These are phyloP conservation scores for Phalaenopsis aphrodite DNA, from an alignment of 106 monocot genomes.

Conservation along the genomic window DNA sequence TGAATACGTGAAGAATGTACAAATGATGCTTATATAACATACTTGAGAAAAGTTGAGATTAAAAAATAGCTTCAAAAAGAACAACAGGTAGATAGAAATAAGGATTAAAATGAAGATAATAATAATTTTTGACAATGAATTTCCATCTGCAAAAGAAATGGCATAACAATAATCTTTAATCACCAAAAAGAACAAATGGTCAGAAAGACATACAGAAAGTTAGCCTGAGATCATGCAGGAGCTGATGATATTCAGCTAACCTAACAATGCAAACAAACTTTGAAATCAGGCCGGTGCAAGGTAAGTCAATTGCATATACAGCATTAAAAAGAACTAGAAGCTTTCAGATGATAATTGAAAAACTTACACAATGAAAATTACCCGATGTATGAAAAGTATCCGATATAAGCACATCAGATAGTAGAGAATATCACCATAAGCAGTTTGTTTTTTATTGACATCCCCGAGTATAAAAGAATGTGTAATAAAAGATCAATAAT, in stretches of 20 bases:
- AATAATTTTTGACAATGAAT: not conserved
- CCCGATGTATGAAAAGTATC: not conserved
- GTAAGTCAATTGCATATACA: not conserved
- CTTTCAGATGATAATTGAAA: not conserved
- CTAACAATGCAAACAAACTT: no score
- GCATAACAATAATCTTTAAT: not conserved
- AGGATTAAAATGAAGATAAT: not conserved
- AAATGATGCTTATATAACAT: not conserved
- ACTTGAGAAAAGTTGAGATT: not conserved
- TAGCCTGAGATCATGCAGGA: not conserved
- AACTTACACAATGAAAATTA: not conserved
- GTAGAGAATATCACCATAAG: not conserved
- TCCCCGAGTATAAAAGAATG: not conserved
- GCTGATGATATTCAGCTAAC: no score
- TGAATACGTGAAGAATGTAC: not conserved
- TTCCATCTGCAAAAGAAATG: not conserved
- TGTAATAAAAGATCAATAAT: not conserved
- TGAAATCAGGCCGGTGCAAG: not conserved
- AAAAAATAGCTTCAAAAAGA: not conserved
- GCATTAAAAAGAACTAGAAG: not conserved
- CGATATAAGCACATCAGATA: not conserved
- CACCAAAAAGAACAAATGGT: not conserved
- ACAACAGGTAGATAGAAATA: not conserved
- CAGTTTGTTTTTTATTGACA: not conserved
- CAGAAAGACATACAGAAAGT: not conserved